Evolutionary conservation across 2,329 filamentous ascomycete species (phyloP), one percentile per base, ranked within the genome.

Genomic region (Aspergillus hortae): DNA sequence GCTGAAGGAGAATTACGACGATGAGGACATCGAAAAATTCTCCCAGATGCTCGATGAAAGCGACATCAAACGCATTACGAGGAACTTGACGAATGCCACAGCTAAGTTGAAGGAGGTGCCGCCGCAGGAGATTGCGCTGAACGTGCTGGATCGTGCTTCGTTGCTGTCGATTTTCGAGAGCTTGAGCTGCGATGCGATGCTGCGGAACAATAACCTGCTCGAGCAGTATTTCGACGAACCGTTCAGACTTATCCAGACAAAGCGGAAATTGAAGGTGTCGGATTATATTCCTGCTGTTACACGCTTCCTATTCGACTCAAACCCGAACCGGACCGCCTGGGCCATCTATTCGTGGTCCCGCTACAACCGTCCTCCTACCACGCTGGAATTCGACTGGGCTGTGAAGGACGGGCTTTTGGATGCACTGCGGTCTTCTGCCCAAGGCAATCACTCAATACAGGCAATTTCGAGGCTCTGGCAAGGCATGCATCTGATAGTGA

Each of bases 141-240:
- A 70, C 48, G 69, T 76, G 23, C 67, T 85, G 23, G 77, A 81
- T 25, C 74, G 80, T 1, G 75, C 82, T 25, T 84, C 89, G 6
- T 81, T 95, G 46, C 82, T 94, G 53, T 87, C 90, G 10, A 82
- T 97, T 27, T 96, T 95, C 62, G 92, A 97, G 68, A 87, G 88
- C 0, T 75, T 97, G 47, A 95, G 91, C 68, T 95, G 88, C 68
- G 84, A 91, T 59, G 80, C 87, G 1, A 90, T 95, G 66, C 77
- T 96, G 55, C 71, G 74, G 19, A 77, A 81, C 56, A 79, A 83
- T 50, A 69, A 74, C 15, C 70, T 80, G 17, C 68, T 87, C 19
- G 66, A 72, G 50, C 62, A 75, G 25, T 79, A 85, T 58, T 96
- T 97, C 67, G 88, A 96, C 66, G 84, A 81, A 59, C 90, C 95